Percentiles rank a stretch among this genome's conserved stretches.
Conservation (phyloP, 148 eudicot genomes). For the Oxyria digyna region DNA sequence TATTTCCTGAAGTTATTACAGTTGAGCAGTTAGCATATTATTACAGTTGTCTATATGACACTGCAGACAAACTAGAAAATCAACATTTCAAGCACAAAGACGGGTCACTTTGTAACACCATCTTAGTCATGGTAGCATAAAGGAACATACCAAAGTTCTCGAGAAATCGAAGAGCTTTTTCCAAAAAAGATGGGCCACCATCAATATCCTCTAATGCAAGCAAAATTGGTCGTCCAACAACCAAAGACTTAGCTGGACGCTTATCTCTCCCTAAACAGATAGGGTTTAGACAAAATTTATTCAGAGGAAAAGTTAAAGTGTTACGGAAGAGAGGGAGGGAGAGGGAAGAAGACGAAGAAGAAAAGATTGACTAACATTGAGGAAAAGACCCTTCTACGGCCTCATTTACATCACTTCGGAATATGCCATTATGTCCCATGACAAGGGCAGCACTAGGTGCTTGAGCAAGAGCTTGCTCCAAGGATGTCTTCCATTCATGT, state of each 20-base stretch:
- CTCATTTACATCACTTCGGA: slow-evolving; percentile 75
- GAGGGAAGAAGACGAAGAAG: slow-evolving; percentile 5
- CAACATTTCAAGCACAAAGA: not conserved
- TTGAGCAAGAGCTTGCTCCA: slow-evolving; percentile 95
- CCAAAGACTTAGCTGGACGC: slow-evolving; percentile 91
- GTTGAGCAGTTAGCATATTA: not conserved
- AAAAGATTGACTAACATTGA: slow-evolving; percentile 49
- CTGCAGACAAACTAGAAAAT: not conserved
- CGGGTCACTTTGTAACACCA: not conserved
- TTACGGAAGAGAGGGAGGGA: not conserved
- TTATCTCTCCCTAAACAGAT: slow-evolving; percentile 74
- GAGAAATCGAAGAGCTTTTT: slow-evolving; percentile 92
- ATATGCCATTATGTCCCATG: slow-evolving; percentile 95
- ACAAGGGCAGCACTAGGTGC: slow-evolving; percentile 99
- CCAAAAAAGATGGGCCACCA: slow-evolving; percentile 96
- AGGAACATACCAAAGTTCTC: slow-evolving; percentile 61
- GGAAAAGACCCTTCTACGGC: slow-evolving; percentile 72
- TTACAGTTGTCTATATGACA: not conserved
- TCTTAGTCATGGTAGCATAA: not conserved
- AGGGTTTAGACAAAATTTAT: not conserved
- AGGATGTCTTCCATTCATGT: slow-evolving; percentile 96
- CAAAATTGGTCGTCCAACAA: slow-evolving; percentile 95
- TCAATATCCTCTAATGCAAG: slow-evolving; percentile 97
- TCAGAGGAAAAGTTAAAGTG: not conserved
- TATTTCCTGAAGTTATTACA: slow-evolving; percentile 37